Evolutionary conservation across 805 yeast species (phyloP), one percentile per base, ranked within the genome.

Genomic region (Starmerella asiatica): DNA sequence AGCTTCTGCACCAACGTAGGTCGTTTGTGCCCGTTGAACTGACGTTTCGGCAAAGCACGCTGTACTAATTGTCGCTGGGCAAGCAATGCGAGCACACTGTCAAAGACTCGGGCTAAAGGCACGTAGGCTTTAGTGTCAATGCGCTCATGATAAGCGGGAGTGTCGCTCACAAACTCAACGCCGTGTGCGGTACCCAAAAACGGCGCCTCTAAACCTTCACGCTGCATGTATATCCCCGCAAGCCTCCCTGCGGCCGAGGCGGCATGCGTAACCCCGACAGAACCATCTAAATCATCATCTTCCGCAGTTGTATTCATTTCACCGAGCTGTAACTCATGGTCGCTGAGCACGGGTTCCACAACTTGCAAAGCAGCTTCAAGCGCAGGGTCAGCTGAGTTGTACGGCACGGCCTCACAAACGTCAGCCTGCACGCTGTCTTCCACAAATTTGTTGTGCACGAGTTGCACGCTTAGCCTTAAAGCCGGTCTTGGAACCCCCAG

Each of bases 91-190:
- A 51, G 37, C 17, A 47, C 18, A 35, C 53, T 48, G 16, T 51
- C 53, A 15, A 48, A 44, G 1, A 47, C 47, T 20, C 39, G 29
- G 9, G 47, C 45, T 6, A 51, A 31, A 3, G 55, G 52, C 1
- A 43, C 49, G 26, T 48, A 50, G n/a, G 46, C 44, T 7, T 20
- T 12, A 3, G 36, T 36, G 14, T 34, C 34, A 1, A 50, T 34
- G 2, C 34, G 27, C 15, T 37, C 50, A 18, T 51, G 50, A 14
- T 28, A 28, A 3, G 39, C 48, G 2, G 54, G 43, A 12, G 2
- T 3, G 11, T 19, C 15, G 19, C 40, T 28, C 11, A 48, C 16
- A 19, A 15, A 29, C 29, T 44, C 48, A 3, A 19, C 17, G 7
- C 41, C 45, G 23, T 36, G 30, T 17, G 3, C 15, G n/a, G 24